Evolutionary conservation across 805 yeast species (phyloP).

Genomic region (Candida adriatica): DNA sequence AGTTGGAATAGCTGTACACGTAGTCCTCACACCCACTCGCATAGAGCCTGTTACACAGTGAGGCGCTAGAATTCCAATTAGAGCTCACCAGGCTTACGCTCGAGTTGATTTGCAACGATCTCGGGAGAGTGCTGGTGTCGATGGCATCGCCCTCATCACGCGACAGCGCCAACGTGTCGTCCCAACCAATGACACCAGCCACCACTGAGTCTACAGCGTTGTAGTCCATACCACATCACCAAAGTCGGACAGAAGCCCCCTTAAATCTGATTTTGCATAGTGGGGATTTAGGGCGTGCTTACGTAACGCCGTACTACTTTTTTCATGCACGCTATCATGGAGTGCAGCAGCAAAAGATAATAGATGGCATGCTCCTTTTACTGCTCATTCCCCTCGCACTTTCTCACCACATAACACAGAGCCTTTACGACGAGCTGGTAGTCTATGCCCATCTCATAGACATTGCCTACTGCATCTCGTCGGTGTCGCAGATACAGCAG

Average conservation of each 20-base stretch:
- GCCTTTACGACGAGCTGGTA: slow-evolving; percentile 11
- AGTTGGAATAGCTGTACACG: no score
- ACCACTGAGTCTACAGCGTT: slow-evolving; percentile 5
- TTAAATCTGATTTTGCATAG: no score
- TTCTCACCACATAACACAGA: slow-evolving; percentile 1
- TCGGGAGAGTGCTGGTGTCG: no score
- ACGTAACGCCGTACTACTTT: slow-evolving; percentile 9
- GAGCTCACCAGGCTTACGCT: slow-evolving; percentile 14
- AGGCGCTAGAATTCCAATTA: slow-evolving; percentile 11
- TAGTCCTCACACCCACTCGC: no score
- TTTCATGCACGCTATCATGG: no score
- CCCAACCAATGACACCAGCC: slow-evolving; percentile 10
- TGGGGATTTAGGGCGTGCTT: no score
- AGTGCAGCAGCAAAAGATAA: no score
- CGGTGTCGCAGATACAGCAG: slow-evolving; percentile 11
- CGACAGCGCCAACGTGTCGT: slow-evolving; percentile 4
- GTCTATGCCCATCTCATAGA: slow-evolving; percentile 20
- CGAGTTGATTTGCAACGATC: slow-evolving; percentile 10
- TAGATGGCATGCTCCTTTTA: no score
- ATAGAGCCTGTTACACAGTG: no score
- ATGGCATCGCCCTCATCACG: no score
- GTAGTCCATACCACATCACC: background rate
- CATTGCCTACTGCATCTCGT: slow-evolving; percentile 23
- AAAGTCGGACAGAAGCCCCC: no score
- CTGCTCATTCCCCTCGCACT: background rate